Conservation (phyloP, 208 protist species). For the Leishmania martiniquensis region DNA sequence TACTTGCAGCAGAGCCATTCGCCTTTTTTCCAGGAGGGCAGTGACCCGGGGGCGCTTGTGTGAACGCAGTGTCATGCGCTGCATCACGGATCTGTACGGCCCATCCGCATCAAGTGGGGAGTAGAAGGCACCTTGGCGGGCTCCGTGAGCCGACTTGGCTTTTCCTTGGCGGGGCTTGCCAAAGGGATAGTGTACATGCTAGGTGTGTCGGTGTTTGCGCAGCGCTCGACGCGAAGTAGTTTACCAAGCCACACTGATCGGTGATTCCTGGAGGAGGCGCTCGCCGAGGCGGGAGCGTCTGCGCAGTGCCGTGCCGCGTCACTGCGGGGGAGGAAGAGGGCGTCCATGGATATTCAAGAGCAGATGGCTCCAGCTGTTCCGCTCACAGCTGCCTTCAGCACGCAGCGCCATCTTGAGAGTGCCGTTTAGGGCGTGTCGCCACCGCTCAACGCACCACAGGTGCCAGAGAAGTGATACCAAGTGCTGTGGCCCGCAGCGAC, state of each 20-base stretch:
- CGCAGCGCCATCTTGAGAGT: constrained; percentile 11
- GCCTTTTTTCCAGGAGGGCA: constrained; percentile 46
- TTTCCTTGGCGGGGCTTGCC: constrained; percentile 29
- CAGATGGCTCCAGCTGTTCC: constrained; percentile 22
- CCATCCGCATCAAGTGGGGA: constrained; percentile 33
- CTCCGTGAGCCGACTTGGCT: constrained; percentile 40
- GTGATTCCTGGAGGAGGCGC: constrained; percentile 25
- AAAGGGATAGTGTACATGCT: constrained; percentile 36
- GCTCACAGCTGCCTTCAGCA: constrained; percentile 6
- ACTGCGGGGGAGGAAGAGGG: constrained; percentile 40
- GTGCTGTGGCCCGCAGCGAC: too few species aligned
- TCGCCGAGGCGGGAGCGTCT: constrained; percentile 27
- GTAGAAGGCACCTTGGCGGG: constrained; percentile 25
- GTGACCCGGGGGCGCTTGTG: constrained; percentile 45
- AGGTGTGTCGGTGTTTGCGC: constrained; percentile 46
- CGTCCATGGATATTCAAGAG: constrained; percentile 17
- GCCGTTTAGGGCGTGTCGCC: constrained; percentile 21
- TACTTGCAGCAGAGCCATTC: constrained; percentile 26
- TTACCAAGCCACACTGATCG: constrained; percentile 31
- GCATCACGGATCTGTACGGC: constrained; percentile 37
- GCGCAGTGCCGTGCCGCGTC: constrained; percentile 30
- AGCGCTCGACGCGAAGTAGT: constrained; percentile 22
- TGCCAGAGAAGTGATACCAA: too few species aligned
- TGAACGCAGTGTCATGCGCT: constrained; percentile 47
- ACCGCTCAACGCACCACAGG: neutral